Conservation (phyloP, 2,329 filamentous ascomycete genomes). For the Immersiporthe knoxdaviesiana region DNA sequence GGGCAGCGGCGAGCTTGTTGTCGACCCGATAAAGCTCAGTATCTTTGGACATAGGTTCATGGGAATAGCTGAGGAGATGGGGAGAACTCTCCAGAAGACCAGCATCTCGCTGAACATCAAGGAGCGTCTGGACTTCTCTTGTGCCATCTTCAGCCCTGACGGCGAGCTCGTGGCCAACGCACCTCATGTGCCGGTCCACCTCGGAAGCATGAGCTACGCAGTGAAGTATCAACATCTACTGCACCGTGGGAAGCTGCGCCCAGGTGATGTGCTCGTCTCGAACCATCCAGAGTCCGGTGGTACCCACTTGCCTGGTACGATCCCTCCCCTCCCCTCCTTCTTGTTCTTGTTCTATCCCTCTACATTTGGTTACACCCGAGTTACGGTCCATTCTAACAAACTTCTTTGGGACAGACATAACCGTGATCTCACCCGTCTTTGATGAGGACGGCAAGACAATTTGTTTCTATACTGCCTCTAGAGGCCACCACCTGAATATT, state of each 20-base stretch:
- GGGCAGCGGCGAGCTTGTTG: conserved; percentile 12
- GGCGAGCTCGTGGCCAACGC: conserved; percentile 37
- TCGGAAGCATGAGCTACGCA: conserved; percentile 26
- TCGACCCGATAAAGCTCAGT: conserved; percentile 63
- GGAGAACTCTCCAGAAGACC: conserved; percentile 25
- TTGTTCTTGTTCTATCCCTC: neutral
- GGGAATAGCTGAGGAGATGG: conserved; percentile 69
- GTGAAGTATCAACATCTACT: conserved; percentile 51
- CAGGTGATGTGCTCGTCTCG: conserved; percentile 73
- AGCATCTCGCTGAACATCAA: conserved; percentile 26
- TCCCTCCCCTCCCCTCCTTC: neutral
- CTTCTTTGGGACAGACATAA: conserved; percentile 38
- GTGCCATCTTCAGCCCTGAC: conserved; percentile 26
- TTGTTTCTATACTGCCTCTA: conserved; percentile 44
- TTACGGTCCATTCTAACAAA: neutral
- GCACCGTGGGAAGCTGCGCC: conserved; percentile 68
- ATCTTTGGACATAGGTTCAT: conserved; percentile 80
- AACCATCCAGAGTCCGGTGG: conserved; percentile 46
- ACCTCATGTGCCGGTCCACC: conserved; percentile 59
- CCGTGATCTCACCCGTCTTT: conserved; percentile 47
- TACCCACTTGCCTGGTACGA: conserved; percentile 41
- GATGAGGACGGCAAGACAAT: conserved; percentile 50
- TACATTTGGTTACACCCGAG: neutral
- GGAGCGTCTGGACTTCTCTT: conserved; percentile 26
- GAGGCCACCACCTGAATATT: conserved; percentile 46